Evolutionary conservation across 768 basidiomycete species (phyloP).

Genomic region (Mycena leptocephala): DNA sequence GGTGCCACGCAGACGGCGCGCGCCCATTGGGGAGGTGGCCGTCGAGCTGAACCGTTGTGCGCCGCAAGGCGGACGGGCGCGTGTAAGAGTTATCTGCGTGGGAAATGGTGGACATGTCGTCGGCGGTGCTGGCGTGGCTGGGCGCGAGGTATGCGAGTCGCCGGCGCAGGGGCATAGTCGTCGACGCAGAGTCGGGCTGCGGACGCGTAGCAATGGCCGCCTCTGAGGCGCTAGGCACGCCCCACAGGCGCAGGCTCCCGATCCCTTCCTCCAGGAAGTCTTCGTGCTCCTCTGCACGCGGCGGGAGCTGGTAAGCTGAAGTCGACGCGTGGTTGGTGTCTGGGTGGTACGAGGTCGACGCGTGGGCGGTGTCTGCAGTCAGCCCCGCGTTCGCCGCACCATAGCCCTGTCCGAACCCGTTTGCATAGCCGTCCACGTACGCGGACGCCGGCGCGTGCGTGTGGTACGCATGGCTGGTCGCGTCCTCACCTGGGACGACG

Average conservation of each 20-base stretch:
- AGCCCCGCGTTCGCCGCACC: slow-evolving; percentile 36
- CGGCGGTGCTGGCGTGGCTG: not conserved
- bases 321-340: slow-evolving; percentile 18
- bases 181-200: slow-evolving; percentile 17
- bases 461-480: slow-evolving; percentile 33
- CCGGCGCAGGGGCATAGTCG: not conserved
- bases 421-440: slow-evolving; percentile 54
- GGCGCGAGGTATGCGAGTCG: slow-evolving; percentile 1
- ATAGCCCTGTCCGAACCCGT: slow-evolving; percentile 55
- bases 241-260: slow-evolving; percentile 24
- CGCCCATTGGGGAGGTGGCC: slow-evolving; percentile 12
- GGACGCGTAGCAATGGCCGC: slow-evolving; percentile 28
- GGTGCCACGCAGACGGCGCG: not conserved
- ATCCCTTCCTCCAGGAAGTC: slow-evolving; percentile 25
- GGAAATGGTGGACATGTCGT: not conserved
- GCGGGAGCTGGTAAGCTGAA: slow-evolving; percentile 28
- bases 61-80: slow-evolving; percentile 27
- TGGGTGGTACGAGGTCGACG: not conserved
- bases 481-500: slow-evolving; percentile 41
- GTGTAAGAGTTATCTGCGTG: not conserved
- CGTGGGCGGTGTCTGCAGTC: not conserved
- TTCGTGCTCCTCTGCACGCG: not conserved
- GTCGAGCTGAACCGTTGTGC: slow-evolving; percentile 32
- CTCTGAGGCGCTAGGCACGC: slow-evolving; percentile 19
- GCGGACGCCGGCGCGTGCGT: slow-evolving; percentile 43